These are phyloP conservation scores for Lecanicillium sp. DNA, from an alignment of 2,329 filamentous ascomycete genomes.

Conservation along the genomic window DNA sequence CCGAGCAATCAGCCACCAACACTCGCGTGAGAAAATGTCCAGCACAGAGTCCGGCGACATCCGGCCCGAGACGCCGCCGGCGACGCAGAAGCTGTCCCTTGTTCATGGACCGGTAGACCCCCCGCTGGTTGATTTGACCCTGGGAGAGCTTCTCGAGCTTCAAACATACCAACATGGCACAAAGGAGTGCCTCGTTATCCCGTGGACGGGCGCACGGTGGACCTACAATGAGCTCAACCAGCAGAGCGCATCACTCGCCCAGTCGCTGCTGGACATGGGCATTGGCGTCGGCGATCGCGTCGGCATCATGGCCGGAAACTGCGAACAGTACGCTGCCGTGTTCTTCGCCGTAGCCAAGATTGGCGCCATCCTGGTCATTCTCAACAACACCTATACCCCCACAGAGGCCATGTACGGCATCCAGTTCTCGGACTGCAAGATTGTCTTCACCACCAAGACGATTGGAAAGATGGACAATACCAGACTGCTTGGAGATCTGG, in stretches of 20 bases:
- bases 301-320: conserved; percentile 69
- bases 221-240: conserved; percentile 59
- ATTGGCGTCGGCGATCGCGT: conserved; percentile 62
- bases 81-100: conserved; percentile 42
- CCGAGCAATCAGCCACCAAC: too few relatives aligned
- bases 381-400: conserved; percentile 77
- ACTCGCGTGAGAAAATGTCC: not conserved
- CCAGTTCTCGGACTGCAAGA: conserved; percentile 61
- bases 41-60: conserved; percentile 16
- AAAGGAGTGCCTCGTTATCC: conserved; percentile 63
- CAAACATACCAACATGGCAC: conserved; percentile 59
- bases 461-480: conserved; percentile 61
- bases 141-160: conserved; percentile 64
- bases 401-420: conserved; percentile 65
- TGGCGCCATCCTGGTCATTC: conserved; percentile 63
- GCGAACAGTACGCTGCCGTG: conserved; percentile 72
- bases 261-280: conserved; percentile 59
- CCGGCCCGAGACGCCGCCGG: conserved; percentile 19
- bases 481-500: conserved; percentile 48
- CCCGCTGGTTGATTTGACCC: conserved; percentile 61
- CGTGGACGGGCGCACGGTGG: conserved; percentile 71
- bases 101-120: conserved; percentile 63
- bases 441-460: conserved; percentile 63
- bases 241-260: conserved; percentile 53
- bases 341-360: conserved; percentile 66